Conservation (phyloP, 345 rosid species). For the Crucihimalaya himalaica region DNA sequence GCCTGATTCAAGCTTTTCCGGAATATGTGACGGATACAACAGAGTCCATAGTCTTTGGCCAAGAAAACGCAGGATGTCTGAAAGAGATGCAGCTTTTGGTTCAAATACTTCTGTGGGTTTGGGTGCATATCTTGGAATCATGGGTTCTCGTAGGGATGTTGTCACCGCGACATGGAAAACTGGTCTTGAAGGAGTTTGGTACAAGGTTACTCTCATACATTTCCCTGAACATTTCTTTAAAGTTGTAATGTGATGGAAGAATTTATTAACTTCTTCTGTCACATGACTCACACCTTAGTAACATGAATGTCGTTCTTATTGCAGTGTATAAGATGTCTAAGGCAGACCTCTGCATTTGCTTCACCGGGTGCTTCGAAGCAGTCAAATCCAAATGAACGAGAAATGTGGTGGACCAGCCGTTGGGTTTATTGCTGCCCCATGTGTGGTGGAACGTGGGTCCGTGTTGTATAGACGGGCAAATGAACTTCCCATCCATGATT, state of each 20-base stretch:
- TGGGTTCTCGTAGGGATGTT: conserved; percentile 99
- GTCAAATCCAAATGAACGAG: conserved; percentile 64
- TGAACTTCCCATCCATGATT: neutral
- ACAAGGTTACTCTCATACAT: conserved; percentile 56
- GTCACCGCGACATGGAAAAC: conserved; percentile 96
- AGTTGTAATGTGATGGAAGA: neutral
- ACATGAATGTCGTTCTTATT: conserved; percentile 16
- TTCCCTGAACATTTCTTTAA: neutral
- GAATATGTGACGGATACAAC: conserved; percentile 53
- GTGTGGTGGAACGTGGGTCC: conserved; percentile 99
- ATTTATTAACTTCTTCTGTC: neutral
- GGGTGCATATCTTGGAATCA: conserved; percentile 96
- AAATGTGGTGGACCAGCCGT: conserved; percentile 93
- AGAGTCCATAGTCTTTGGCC: conserved; percentile 89
- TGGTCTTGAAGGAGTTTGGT: conserved; percentile 95
- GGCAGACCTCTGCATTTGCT: conserved; percentile 93
- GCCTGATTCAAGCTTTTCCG: conserved; percentile 45
- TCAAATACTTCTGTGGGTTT: conserved; percentile 87
- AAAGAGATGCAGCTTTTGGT: conserved; percentile 99
- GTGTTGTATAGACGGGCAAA: conserved; percentile 60
- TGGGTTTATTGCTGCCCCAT: conserved; percentile 98
- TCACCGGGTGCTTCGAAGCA: conserved; percentile 57
- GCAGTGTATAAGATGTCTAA: conserved; percentile 96
- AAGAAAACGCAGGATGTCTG: conserved; percentile 90
- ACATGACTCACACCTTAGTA: neutral